These are phyloP conservation scores for Maudiozyma bulderi DNA, from an alignment of 805 yeast species.

Conservation along the genomic window DNA sequence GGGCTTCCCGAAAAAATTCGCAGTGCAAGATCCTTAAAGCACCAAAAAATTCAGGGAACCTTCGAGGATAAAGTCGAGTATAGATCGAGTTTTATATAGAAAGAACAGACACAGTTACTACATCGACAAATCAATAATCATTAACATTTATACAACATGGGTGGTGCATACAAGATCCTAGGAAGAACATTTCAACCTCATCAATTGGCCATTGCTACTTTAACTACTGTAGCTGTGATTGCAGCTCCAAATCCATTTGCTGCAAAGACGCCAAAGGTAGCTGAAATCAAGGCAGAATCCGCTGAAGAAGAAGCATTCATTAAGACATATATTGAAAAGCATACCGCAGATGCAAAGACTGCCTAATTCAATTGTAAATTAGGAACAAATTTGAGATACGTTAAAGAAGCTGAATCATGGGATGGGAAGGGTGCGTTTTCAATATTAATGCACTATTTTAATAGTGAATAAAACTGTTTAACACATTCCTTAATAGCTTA, in stretches of 20 bases:
- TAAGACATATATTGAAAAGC: conserved; percentile 51
- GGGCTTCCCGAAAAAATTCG: too few relatives aligned
- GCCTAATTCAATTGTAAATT: neutral
- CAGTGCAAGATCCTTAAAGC: neutral
- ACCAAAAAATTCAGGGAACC: neutral
- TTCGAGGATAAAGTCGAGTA: neutral
- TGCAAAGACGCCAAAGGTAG: conserved; percentile 48
- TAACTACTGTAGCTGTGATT: conserved; percentile 55
- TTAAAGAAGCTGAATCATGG: too few relatives aligned
- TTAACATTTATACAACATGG: conserved; percentile 35
- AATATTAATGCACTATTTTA: too few relatives aligned
- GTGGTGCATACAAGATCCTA: conserved; percentile 71
- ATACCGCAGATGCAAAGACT: neutral
- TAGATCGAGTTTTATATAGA: neutral
- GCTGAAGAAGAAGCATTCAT: conserved; percentile 89
- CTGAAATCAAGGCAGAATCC: conserved; percentile 64
- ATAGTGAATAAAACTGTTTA: too few relatives aligned
- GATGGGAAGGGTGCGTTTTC: too few relatives aligned
- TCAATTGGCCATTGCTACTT: conserved; percentile 73
- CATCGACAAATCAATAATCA: neutral
- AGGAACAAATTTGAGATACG: neutral
- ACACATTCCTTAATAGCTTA: neutral
- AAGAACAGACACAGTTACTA: neutral
- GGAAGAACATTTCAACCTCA: conserved; percentile 83
- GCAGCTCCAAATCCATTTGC: conserved; percentile 62